phyloP scores from a whole-genome alignment of 768 basidiomycete genomes.

The Hysterangium stoloniferum region DNA sequence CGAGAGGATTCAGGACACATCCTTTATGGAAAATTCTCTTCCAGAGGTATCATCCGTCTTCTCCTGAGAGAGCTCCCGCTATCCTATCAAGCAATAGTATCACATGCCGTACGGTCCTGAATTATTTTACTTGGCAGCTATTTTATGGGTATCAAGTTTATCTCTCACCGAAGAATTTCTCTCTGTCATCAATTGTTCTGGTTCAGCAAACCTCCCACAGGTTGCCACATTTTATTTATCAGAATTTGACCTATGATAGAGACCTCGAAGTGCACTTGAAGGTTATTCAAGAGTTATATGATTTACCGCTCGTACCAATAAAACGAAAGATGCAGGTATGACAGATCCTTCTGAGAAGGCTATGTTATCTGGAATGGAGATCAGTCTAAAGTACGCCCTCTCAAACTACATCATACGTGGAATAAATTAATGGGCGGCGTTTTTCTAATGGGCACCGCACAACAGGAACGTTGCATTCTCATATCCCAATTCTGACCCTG shows the following conservation, averaged over 20 bases:
- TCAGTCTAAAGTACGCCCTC: not conserved
- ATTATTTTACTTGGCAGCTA: too few relatives aligned
- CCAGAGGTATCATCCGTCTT: too few relatives aligned
- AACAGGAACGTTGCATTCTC: conserved; percentile 10
- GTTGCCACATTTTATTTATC: not conserved
- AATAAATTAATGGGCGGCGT: too few relatives aligned
- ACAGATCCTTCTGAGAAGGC: conserved; percentile 1
- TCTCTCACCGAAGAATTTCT: not conserved
- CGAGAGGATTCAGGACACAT: too few relatives aligned
- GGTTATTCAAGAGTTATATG: conserved; percentile 2
- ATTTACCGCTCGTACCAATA: not conserved
- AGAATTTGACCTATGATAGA: not conserved
- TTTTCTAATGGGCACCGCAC: not conserved
- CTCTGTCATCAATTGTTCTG: not conserved
- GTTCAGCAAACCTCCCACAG: too few relatives aligned
- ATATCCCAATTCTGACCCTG: conserved; percentile 23
- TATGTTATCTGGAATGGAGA: conserved; percentile 1
- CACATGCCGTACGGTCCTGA: too few relatives aligned
- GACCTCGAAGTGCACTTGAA: not conserved
- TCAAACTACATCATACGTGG: too few relatives aligned
- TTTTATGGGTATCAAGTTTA: conserved; percentile 1
- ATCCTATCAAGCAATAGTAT: too few relatives aligned
- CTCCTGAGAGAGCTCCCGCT: too few relatives aligned
- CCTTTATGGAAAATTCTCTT: too few relatives aligned
- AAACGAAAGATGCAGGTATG: not conserved